A percentile compares a stretch with the other conserved stretches of the same genome.
Conservation (phyloP, 225 moss, liverwort and hornwort genomes). For the Polytrichum commune region DNA sequence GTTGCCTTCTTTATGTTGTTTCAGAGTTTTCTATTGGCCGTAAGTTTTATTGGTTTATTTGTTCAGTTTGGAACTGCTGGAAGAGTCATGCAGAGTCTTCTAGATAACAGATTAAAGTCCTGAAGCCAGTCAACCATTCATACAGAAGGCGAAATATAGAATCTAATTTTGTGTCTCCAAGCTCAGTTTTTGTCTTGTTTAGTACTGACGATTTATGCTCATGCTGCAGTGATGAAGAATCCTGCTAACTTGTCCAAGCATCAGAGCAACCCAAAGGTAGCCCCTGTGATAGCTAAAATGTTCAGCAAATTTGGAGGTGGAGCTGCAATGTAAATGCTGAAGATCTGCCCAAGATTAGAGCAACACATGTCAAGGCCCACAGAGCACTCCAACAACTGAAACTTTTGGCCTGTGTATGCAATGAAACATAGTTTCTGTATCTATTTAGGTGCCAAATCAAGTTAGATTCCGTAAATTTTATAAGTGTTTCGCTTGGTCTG, state of each 20-base stretch:
- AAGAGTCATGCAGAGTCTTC: too few relatives aligned
- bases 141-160: too few relatives aligned
- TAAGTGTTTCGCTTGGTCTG: too few relatives aligned
- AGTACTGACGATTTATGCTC: not conserved
- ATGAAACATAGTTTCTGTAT: not conserved
- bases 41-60: too few relatives aligned
- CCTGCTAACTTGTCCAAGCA: conserved; percentile 89
- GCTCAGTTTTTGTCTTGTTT: not conserved
- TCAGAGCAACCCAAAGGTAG: conserved; percentile 84
- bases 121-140: too few relatives aligned
- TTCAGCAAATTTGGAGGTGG: conserved; percentile 77
- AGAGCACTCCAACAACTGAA: not conserved
- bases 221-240: conserved; percentile 88
- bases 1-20: conserved; percentile 1
- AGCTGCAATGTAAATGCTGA: conserved; percentile 18
- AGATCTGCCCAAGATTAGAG: not conserved
- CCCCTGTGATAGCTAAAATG: conserved; percentile 91
- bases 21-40: too few relatives aligned
- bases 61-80: too few relatives aligned
- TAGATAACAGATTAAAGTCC: too few relatives aligned
- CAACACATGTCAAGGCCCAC: not conserved
- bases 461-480: not conserved
- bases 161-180: too few relatives aligned
- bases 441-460: not conserved
- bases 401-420: not conserved